These are phyloP conservation scores for Gracilaria domingensis DNA, from an alignment of 23 red algal species.

Conservation along the genomic window DNA sequence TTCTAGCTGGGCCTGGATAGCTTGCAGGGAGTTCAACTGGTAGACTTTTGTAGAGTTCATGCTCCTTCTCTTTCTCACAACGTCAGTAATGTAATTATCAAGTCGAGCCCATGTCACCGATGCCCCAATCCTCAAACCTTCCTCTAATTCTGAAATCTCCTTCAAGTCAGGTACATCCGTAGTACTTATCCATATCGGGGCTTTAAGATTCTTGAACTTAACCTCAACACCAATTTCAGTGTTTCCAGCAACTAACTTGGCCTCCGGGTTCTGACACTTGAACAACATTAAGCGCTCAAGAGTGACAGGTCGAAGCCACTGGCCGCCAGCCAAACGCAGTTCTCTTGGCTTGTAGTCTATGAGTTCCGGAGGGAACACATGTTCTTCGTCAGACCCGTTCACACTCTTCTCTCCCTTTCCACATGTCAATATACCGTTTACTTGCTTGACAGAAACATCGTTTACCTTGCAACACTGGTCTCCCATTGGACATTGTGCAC, in stretches of 20 bases:
- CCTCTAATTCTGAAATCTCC: conserved; percentile 9
- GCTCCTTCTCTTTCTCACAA: neutral
- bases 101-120: conserved; percentile 67
- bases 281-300: conserved; percentile 28
- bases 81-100: conserved; percentile 23
- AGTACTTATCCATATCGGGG: conserved; percentile 40
- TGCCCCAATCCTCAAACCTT: conserved; percentile 66
- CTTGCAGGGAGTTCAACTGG: conserved; percentile 52
- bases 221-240: conserved; percentile 85
- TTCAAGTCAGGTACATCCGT: conserved; percentile 56
- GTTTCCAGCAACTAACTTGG: conserved; percentile 72
- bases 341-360: conserved; percentile 21
- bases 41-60: neutral
- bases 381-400: conserved; percentile 6
- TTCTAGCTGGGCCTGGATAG: conserved; percentile 66
- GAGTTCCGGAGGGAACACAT: conserved; percentile 55
- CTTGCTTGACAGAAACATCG: neutral
- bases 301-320: conserved; percentile 62
- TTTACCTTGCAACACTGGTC: conserved; percentile 45
- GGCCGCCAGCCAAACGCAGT: conserved; percentile 1
- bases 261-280: conserved; percentile 14
- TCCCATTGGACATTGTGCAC: conserved; percentile 12
- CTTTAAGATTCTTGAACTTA: conserved; percentile 47
- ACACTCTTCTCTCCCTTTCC: neutral
- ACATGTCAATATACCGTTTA: neutral